phyloP scores from a whole-genome alignment of 2,329 filamentous ascomycete species.

The Xylaria sp. region DNA sequence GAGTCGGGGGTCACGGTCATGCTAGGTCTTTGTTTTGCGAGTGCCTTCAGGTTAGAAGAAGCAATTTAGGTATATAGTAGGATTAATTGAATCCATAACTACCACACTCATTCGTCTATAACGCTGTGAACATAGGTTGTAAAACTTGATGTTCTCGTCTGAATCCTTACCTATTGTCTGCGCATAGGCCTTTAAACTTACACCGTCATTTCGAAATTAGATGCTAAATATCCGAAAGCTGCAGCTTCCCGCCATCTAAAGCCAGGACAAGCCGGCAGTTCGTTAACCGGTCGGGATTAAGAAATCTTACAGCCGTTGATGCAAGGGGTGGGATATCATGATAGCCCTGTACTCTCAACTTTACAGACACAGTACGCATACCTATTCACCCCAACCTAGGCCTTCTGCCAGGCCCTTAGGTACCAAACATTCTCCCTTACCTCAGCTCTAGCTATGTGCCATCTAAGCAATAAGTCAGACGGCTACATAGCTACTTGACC shows the following conservation, averaged over 20 bases:
- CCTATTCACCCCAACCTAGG: no score
- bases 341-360: neutral
- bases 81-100: conserved; percentile 12
- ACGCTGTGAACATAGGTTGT: neutral
- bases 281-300: neutral
- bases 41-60: conserved; percentile 9
- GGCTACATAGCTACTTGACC: neutral
- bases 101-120: neutral
- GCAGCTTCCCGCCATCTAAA: neutral
- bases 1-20: conserved; percentile 18
- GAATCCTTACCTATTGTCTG: neutral
- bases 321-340: conserved; percentile 11
- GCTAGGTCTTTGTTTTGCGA: conserved; percentile 7
- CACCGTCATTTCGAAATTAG: neutral
- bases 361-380: neutral
- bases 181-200: neutral
- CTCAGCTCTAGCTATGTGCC: neutral
- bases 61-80: neutral
- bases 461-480: neutral
- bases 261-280: neutral
- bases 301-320: neutral
- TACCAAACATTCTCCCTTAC: conserved; percentile 1
- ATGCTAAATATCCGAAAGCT: neutral
- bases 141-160: neutral
- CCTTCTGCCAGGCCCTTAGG: no score